phyloP scores from a whole-genome alignment of 2,329 filamentous ascomycete species.

The Trichoderma oligosporum region DNA sequence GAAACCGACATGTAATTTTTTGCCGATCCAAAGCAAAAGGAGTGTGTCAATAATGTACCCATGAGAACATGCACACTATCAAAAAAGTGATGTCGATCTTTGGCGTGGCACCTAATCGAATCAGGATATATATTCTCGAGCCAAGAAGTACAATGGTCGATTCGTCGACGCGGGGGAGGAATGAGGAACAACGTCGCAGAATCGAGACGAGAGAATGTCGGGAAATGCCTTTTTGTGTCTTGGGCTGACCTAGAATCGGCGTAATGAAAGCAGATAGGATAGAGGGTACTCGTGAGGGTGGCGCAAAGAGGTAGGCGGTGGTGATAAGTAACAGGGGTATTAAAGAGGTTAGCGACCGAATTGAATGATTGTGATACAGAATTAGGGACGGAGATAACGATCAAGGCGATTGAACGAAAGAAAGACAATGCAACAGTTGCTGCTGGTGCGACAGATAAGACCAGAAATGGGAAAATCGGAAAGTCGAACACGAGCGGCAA shows the following conservation, averaged over 20 bases:
- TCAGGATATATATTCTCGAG: neutral
- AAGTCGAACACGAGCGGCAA: neutral
- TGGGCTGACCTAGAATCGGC: neutral
- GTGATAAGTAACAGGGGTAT: constrained; percentile 8
- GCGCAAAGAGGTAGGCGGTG: neutral
- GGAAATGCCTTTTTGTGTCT: neutral
- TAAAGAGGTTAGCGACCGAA: constrained; percentile 12
- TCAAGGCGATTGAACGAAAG: constrained; percentile 13
- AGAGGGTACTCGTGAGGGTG: constrained; percentile 4
- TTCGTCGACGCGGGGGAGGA: neutral
- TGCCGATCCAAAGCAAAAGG: no score
- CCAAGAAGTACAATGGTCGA: no score
- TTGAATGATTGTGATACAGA: neutral
- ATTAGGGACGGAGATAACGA: neutral
- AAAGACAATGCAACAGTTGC: neutral
- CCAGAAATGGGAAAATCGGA: neutral
- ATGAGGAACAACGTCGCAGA: neutral
- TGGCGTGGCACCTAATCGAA: neutral
- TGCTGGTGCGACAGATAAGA: constrained; percentile 10
- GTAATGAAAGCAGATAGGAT: neutral
- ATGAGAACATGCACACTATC: constrained; percentile 3
- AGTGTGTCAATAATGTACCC: constrained; percentile 1
- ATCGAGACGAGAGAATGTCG: neutral
- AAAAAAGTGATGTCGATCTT: neutral
- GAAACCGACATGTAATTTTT: neutral